Percentiles rank a stretch among this genome's conserved stretches.
These are phyloP conservation scores for Lentinus tigrinus DNA, from an alignment of 768 basidiomycete genomes.

Conservation along the genomic window DNA sequence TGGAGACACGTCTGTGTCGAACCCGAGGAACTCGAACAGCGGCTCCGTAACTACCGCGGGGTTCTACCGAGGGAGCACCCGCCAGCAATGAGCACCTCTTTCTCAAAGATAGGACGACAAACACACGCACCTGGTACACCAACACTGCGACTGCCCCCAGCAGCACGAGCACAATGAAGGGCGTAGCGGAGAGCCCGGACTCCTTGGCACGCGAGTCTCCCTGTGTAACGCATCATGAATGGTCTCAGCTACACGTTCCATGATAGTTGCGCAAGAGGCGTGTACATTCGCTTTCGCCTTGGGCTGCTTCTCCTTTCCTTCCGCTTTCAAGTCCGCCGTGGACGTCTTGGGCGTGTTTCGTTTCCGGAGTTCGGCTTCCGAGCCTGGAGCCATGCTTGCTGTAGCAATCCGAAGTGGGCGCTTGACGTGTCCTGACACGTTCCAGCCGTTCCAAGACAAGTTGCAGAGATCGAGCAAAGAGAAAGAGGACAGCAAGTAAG, in stretches of 20 bases:
- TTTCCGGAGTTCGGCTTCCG: constrained; percentile 3
- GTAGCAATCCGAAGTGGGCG: background rate
- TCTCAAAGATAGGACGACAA: too few relatives aligned
- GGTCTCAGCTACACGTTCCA: background rate
- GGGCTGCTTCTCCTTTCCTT: background rate
- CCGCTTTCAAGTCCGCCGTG: background rate
- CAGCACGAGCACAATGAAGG: constrained; percentile 12
- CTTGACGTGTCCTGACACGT: background rate
- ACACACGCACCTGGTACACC: constrained; percentile 14
- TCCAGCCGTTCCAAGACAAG: constrained; percentile 2
- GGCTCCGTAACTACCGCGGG: constrained; percentile 6
- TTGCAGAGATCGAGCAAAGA: background rate
- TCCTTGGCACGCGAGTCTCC: background rate
- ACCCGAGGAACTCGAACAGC: constrained; percentile 22
- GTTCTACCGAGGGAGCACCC: constrained; percentile 1
- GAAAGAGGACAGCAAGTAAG: background rate
- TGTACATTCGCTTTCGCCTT: background rate
- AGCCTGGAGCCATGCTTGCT: background rate
- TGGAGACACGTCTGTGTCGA: constrained; percentile 1
- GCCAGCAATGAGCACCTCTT: background rate
- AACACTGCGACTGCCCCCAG: constrained; percentile 7
- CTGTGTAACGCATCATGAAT: background rate
- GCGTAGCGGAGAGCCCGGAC: background rate
- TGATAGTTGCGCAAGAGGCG: background rate
- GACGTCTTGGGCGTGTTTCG: background rate